These are phyloP conservation scores for Yarrowia yakushimensis DNA, from an alignment of 805 yeast species.

Conservation along the genomic window DNA sequence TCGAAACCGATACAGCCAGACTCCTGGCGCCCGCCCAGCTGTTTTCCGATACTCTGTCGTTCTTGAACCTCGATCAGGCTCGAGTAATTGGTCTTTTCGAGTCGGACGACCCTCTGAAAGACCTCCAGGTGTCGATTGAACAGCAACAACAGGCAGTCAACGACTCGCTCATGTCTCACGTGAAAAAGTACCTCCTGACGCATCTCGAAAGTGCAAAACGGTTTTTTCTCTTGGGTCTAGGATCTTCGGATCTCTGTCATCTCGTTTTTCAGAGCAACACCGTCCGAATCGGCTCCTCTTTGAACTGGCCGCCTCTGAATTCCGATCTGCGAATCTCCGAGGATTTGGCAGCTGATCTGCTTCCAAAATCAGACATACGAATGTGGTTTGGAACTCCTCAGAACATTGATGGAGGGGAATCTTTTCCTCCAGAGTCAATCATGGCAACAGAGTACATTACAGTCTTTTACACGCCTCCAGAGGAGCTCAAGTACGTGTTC, in stretches of 20 bases:
- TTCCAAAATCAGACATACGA: neutral
- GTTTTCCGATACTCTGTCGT: neutral
- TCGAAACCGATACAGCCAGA: neutral
- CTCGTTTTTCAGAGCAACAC: neutral
- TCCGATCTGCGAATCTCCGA: neutral
- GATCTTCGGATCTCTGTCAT: neutral
- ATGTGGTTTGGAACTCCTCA: constrained; percentile 8
- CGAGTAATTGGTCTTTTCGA: neutral
- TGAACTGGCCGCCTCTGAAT: constrained; percentile 8
- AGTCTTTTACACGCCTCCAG: constrained; percentile 1
- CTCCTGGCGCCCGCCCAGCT: neutral
- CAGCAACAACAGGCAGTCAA: neutral
- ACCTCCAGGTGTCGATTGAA: neutral
- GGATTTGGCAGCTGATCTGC: neutral
- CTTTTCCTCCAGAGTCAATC: neutral
- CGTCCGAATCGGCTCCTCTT: neutral
- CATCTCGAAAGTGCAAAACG: neutral
- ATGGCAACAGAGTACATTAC: neutral
- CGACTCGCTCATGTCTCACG: neutral
- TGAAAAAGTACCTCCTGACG: neutral
- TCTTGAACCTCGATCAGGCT: neutral
- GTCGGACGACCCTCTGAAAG: neutral
- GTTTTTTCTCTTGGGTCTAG: neutral
- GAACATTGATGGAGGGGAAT: neutral
- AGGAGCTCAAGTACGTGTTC: constrained; percentile 1